These are phyloP conservation scores for Coix lacrymajobi DNA, from an alignment of 176 grass and related monocot species.

Conservation along the genomic window DNA sequence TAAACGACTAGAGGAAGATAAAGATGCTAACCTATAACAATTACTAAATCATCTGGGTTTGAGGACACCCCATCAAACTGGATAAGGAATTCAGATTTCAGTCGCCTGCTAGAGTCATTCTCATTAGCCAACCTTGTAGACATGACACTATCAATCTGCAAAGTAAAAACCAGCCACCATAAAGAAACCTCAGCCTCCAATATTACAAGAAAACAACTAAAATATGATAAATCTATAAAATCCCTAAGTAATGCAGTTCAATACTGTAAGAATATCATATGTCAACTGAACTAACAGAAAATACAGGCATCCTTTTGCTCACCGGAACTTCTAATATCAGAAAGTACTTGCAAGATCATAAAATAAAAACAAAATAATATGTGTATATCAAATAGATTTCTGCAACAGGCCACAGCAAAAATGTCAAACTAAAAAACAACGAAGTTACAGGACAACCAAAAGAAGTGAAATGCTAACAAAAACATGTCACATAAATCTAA, in stretches of 20 bases:
- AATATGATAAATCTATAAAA: background rate
- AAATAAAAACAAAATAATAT: background rate
- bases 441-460: background rate
- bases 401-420: background rate
- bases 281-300: background rate
- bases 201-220: slow-evolving; percentile 5
- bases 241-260: background rate
- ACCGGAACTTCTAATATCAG: background rate
- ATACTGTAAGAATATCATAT: background rate
- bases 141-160: slow-evolving; percentile 93
- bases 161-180: slow-evolving; percentile 21
- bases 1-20: slow-evolving; percentile 10
- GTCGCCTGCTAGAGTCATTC: slow-evolving; percentile 82
- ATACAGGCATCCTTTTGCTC: background rate
- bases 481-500: background rate
- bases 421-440: background rate
- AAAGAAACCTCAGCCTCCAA: background rate
- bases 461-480: background rate
- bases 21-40: slow-evolving; percentile 75
- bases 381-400: background rate
- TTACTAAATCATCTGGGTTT: slow-evolving; percentile 82
- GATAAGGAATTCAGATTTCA: slow-evolving; percentile 97
- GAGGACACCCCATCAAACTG: slow-evolving; percentile 93
- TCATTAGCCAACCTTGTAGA: slow-evolving; percentile 90
- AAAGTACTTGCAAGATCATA: background rate